Conservation (phyloP, 2,329 filamentous ascomycete genomes). For the Clathrospora elynae region DNA sequence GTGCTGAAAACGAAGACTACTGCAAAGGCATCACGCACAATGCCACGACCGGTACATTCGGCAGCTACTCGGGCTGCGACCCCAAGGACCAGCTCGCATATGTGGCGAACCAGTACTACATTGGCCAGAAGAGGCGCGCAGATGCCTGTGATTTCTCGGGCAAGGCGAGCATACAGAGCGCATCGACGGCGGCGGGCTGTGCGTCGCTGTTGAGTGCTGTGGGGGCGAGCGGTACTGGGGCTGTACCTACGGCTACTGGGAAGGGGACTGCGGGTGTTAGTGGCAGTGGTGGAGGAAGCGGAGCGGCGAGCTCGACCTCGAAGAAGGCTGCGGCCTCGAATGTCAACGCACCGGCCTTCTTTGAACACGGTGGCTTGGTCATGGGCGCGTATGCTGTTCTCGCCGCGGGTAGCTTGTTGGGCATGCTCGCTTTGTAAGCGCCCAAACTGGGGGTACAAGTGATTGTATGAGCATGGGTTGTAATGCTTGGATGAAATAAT, state of each 20-base stretch:
- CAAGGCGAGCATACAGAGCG: conserved; percentile 61
- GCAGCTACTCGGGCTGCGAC: conserved; percentile 76
- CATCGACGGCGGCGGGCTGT: conserved; percentile 60
- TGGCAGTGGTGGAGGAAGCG: conserved; percentile 3
- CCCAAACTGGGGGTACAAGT: no score
- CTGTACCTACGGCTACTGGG: conserved; percentile 49
- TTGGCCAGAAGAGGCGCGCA: conserved; percentile 54
- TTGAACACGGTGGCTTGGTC: conserved; percentile 30
- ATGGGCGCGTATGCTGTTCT: conserved; percentile 30
- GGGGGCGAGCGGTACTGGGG: conserved; percentile 63
- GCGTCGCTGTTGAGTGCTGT: conserved; percentile 63
- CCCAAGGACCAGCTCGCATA: conserved; percentile 72
- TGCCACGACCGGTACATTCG: conserved; percentile 70
- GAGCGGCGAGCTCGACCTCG: conserved; percentile 21
- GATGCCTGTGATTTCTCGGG: conserved; percentile 74
- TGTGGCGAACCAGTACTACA: conserved; percentile 72
- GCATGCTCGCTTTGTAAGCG: conserved; percentile 37
- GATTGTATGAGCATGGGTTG: no score
- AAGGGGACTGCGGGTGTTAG: conserved; percentile 27
- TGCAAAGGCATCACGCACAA: conserved; percentile 73
- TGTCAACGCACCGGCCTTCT: conserved; percentile 27
- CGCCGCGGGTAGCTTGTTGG: conserved; percentile 30
- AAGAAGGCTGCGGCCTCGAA: conserved; percentile 27
- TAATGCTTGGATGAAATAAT: no score
- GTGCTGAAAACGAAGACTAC: conserved; percentile 59